Percentiles rank a stretch among this genome's conserved stretches.
These are phyloP conservation scores for Fusarium sp. DNA, from an alignment of 2,329 filamentous ascomycete species.

Conservation along the genomic window DNA sequence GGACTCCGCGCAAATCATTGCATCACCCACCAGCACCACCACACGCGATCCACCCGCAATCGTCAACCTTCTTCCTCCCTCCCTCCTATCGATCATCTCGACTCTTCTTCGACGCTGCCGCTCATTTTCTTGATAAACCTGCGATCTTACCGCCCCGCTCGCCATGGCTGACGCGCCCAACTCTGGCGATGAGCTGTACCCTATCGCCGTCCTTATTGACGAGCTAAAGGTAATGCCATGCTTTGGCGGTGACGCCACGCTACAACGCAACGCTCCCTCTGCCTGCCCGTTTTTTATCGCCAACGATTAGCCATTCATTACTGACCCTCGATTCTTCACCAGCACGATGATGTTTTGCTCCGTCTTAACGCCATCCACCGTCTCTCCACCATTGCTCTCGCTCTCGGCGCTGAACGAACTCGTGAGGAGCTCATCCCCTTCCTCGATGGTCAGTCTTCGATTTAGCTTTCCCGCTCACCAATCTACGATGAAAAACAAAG, in stretches of 20 bases:
- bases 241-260: conserved; percentile 52
- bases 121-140: conserved; percentile 48
- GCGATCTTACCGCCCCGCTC: conserved; percentile 58
- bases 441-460: conserved; percentile 84
- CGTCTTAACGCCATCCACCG: conserved; percentile 98
- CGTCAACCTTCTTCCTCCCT: conserved; percentile 45
- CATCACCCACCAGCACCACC: conserved; percentile 48
- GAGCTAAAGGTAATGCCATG: conserved; percentile 87
- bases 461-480: conserved; percentile 39
- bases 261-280: conserved; percentile 28
- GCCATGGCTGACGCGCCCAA: conserved; percentile 90
- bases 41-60: conserved; percentile 52
- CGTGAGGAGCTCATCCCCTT: conserved; percentile 99
- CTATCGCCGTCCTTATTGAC: conserved; percentile 99
- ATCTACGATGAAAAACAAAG: conserved; percentile 29
- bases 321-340: conserved; percentile 43
- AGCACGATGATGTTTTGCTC: conserved; percentile 99
- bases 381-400: conserved; percentile 97
- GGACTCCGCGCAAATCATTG: conserved; percentile 54
- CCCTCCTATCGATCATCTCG: conserved; percentile 43
- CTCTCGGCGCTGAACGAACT: conserved; percentile 94
- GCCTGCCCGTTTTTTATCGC: conserved; percentile 31
- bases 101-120: conserved; percentile 40
- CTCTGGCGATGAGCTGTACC: conserved; percentile 98
- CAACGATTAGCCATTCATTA: conserved; percentile 46